These are phyloP conservation scores for Colletotrichum tropicale DNA, from an alignment of 2,329 filamentous ascomycete species.

Conservation along the genomic window DNA sequence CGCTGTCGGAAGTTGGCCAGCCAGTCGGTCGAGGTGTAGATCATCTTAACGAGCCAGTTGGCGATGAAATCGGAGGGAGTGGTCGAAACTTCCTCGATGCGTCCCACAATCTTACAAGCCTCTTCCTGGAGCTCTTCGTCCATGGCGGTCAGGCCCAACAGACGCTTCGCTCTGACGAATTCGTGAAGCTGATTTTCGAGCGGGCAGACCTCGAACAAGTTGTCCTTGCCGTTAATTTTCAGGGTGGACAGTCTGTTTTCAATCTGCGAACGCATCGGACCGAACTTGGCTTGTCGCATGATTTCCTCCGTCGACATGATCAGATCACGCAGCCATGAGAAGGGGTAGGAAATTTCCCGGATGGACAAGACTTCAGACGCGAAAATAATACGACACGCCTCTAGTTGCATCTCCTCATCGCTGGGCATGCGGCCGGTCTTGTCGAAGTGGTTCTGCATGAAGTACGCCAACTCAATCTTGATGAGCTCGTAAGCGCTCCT, in stretches of 20 bases:
- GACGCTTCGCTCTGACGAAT: slow-evolving; percentile 53
- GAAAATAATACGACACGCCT: slow-evolving; percentile 64
- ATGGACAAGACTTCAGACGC: slow-evolving; percentile 54
- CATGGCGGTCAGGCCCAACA: slow-evolving; percentile 63
- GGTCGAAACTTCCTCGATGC: slow-evolving; percentile 57
- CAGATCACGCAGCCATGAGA: slow-evolving; percentile 64
- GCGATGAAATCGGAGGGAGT: slow-evolving; percentile 54
- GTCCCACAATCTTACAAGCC: slow-evolving; percentile 61
- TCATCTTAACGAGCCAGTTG: slow-evolving; percentile 61
- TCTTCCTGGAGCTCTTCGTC: slow-evolving; percentile 65
- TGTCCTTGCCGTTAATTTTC: slow-evolving; percentile 62
- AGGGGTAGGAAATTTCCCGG: slow-evolving; percentile 39
- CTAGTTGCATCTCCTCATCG: slow-evolving; percentile 59
- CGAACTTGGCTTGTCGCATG: slow-evolving; percentile 49
- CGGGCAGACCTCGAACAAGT: slow-evolving; percentile 61
- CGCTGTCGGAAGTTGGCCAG: slow-evolving; percentile 60
- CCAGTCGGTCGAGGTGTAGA: slow-evolving; percentile 57
- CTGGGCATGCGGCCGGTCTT: slow-evolving; percentile 44
- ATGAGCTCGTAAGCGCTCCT: slow-evolving; percentile 66
- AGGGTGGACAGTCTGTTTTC: slow-evolving; percentile 54
- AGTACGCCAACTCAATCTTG: slow-evolving; percentile 62
- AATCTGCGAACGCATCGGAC: slow-evolving; percentile 48
- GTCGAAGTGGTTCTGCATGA: slow-evolving; percentile 48
- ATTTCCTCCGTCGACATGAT: slow-evolving; percentile 53
- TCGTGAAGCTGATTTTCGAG: slow-evolving; percentile 59